Evolutionary conservation across 2,329 filamentous ascomycete species (phyloP), one percentile per base, ranked within the genome.

Genomic region (Cercospora sojina): DNA sequence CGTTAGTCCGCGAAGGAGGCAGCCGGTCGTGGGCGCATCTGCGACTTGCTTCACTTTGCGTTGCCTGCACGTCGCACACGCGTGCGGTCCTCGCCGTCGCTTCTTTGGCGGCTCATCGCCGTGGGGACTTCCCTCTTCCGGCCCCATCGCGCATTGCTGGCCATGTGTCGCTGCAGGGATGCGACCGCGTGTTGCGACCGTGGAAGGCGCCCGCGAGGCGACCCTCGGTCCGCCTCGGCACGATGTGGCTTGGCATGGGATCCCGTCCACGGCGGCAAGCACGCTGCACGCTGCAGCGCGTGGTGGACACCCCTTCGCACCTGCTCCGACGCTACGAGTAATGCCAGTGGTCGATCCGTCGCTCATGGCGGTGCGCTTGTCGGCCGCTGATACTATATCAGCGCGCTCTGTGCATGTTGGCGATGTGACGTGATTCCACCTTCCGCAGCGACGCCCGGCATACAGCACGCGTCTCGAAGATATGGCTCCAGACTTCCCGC

Each of bases 51-150:
- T 58, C 20, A 65, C 59, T 43, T 67, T 67, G n/a, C 62, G 62
- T 18, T 60, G 56, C 16, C 62, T 59, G 38, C 62, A 67, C 20
- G 55, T 62, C 18, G 58, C 62, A 59, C 62, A 65, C 4, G 66
- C 66, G 20, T 67, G 29, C 6, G 66, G 66, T 16, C 66, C 66
- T 47, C 66, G 51, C 25, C 41, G 59, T 12, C 66, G 66, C 63
- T 67, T 67, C 63, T 59, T 62, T 16, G 63, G 41, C 29, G 43
- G 60, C 64, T 63, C 53, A 23, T 61, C 59, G 29, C 57, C 62
- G n/a, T 64, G 56, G 8, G n/a, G 43, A 18, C 43, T 59, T 49
- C 55, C 66, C n/a, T 53, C 47, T 2, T 38, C 59, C 41, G 43
- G 59, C 59, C 8, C 41, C 59, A 62, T 60, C n/a, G 12, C 38